Conservation (phyloP, 2,329 filamentous ascomycete species). For the Aspergillus japonicus region DNA sequence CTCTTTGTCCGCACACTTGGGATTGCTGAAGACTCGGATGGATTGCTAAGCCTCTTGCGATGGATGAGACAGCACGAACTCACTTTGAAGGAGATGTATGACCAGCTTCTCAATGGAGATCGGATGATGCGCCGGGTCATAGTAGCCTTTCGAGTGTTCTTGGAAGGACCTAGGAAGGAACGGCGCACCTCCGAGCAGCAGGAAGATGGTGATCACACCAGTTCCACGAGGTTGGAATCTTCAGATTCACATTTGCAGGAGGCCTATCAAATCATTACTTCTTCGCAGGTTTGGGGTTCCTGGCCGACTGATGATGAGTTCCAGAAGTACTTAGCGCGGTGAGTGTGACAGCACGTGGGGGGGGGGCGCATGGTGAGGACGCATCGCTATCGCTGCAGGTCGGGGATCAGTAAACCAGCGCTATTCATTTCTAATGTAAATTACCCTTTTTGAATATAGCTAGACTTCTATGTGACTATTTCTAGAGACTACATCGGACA, state of each 20-base stretch:
- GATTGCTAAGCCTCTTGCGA: slow-evolving; percentile 39
- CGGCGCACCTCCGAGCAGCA: background rate
- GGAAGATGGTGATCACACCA: background rate
- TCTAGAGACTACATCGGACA: too few relatives aligned
- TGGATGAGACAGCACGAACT: slow-evolving; percentile 42
- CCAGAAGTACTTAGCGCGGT: slow-evolving; percentile 29
- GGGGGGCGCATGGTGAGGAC: too few relatives aligned
- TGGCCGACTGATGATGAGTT: slow-evolving; percentile 47
- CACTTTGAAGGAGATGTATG: slow-evolving; percentile 34
- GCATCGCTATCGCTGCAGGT: too few relatives aligned
- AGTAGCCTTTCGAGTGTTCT: slow-evolving; percentile 40
- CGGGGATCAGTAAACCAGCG: too few relatives aligned
- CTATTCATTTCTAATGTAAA: too few relatives aligned
- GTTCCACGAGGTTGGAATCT: slow-evolving; percentile 13
- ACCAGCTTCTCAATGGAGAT: slow-evolving; percentile 38
- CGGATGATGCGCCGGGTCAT: slow-evolving; percentile 41
- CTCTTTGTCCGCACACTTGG: slow-evolving; percentile 44
- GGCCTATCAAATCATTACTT: slow-evolving; percentile 39
- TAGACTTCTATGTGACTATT: too few relatives aligned
- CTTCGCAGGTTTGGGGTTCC: slow-evolving; percentile 35
- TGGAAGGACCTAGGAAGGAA: slow-evolving; percentile 35
- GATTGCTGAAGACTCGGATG: slow-evolving; percentile 39
- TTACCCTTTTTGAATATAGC: too few relatives aligned
- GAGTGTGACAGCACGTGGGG: too few relatives aligned
- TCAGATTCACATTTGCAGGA: slow-evolving; percentile 33